Percentiles rank a stretch among this genome's conserved stretches.
phyloP scores from a whole-genome alignment of 257 asterid genomes.

The Fraxinus americana region DNA sequence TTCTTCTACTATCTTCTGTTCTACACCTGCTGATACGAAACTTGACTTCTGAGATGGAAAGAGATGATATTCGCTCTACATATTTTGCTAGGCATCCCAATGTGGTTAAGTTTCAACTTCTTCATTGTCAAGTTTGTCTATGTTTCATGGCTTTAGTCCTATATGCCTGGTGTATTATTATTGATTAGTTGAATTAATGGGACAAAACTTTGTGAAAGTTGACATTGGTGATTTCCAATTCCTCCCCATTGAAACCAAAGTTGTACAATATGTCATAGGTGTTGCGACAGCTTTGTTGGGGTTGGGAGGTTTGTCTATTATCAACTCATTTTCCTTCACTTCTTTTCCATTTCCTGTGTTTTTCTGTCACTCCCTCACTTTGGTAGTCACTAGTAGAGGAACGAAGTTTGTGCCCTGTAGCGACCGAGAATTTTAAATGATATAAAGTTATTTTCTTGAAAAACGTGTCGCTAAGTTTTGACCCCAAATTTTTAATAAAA shows the following conservation, averaged over 20 bases:
- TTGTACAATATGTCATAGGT: conserved; percentile 79
- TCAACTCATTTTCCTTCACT: conserved; percentile 17
- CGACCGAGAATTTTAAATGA: too few relatives aligned
- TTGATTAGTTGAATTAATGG: conserved; percentile 26
- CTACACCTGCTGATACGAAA: conserved; percentile 22
- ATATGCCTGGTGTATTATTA: not conserved
- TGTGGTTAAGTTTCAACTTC: conserved; percentile 56
- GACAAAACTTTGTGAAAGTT: conserved; percentile 55
- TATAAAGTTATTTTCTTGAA: too few relatives aligned
- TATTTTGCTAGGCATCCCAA: conserved; percentile 82
- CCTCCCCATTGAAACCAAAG: conserved; percentile 79
- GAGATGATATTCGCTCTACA: conserved; percentile 62
- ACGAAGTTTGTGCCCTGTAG: too few relatives aligned
- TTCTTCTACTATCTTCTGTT: too few relatives aligned
- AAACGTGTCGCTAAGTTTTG: too few relatives aligned
- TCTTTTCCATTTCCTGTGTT: too few relatives aligned
- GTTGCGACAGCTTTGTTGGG: conserved; percentile 90
- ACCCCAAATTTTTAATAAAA: too few relatives aligned
- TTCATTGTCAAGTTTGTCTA: conserved; percentile 17
- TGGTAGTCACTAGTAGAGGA: too few relatives aligned
- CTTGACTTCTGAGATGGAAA: conserved; percentile 37
- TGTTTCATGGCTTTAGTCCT: not conserved
- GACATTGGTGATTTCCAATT: conserved; percentile 97
- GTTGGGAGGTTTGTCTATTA: conserved; percentile 73
- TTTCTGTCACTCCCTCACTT: too few relatives aligned